Percentiles rank a stretch among this genome's conserved stretches.
Evolutionary conservation across 2,329 filamentous ascomycete species (phyloP).

Genomic region (Penicillium sp.): DNA sequence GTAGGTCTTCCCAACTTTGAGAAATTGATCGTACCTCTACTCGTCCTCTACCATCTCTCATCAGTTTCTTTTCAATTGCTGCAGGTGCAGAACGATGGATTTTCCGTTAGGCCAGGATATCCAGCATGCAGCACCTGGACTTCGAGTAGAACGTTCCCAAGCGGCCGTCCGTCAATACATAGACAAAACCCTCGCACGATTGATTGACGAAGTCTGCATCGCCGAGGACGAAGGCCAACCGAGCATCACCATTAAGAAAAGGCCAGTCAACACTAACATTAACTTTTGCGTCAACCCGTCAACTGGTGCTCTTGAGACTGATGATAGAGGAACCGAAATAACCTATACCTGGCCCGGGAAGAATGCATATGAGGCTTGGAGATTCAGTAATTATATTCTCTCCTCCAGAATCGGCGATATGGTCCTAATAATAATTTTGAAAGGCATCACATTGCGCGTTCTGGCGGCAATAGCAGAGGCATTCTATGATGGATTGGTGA

Average conservation of each 20-base stretch:
- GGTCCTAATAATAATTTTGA: slow-evolving; percentile 16
- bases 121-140: neutral
- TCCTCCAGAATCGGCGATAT: neutral
- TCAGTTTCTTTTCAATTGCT: neutral
- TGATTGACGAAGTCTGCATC: slow-evolving; percentile 33
- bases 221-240: slow-evolving; percentile 37
- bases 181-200: slow-evolving; percentile 29
- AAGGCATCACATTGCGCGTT: slow-evolving; percentile 61
- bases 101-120: too few relatives aligned
- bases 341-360: slow-evolving; percentile 61
- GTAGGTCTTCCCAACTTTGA: neutral
- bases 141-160: neutral
- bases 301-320: slow-evolving; percentile 35
- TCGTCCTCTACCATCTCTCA: neutral
- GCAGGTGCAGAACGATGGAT: neutral
- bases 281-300: slow-evolving; percentile 35
- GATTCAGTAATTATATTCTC: slow-evolving; percentile 39
- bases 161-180: slow-evolving; percentile 37
- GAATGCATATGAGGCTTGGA: slow-evolving; percentile 62
- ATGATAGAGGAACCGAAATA: slow-evolving; percentile 24
- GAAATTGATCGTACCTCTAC: neutral
- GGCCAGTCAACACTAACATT: slow-evolving; percentile 26
- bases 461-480: slow-evolving; percentile 61
- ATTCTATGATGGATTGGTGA: slow-evolving; percentile 51
- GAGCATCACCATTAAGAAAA: slow-evolving; percentile 36